Base-by-base conservation (phyloP, 768 basidiomycete genomes). In the Calocera cornea region DNA sequence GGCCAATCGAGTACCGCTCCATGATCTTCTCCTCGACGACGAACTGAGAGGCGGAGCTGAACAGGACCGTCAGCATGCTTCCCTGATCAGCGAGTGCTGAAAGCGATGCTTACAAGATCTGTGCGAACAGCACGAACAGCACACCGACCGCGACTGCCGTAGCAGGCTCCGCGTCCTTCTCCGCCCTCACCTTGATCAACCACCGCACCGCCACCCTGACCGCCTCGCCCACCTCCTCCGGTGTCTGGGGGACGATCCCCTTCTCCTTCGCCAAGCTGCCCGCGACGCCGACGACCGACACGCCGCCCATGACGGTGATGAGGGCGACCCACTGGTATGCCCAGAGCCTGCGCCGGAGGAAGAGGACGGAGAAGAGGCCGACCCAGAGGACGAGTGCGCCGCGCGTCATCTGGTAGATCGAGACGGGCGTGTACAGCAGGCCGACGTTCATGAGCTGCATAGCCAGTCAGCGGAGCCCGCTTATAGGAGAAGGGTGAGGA, bases 21-120 rank as follows among this genome's bases (percentile, higher is more conserved):
- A 98, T 87, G 72, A 98, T 94, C 80, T 90, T 95, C 79, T 97
- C 95, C 82, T 98, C 97, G 17, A 97, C 83, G 50, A 97, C 95
- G 74, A 95, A 95, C 75, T 95, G 93, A 11, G 86, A 85, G 66
- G 93, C 93, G 33, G 91, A 90, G 79, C 91, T 94, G 75, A 65
- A 40, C 34, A 49, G 49, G 64, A 66, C 31, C 31, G 64, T 67
- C 65, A 66, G 66, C 36, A 14, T 38, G 14, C 36, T 38, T 38
- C 14, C 36, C 36, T 47, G 64, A 38, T 67, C 36, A n/a, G n/a
- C n/a, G n/a, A n/a, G n/a, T n/a, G 64, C 64, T 69, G 68, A 41
- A n/a, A 68, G 41, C 40, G 68, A 68, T 67, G 74, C 88, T 81
- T 75, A 92, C 90, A 97, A 97, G 70, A 97, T 77, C 77, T 98